Conservation (phyloP, 2,329 filamentous ascomycete genomes). For the Fusarium graminum region DNA sequence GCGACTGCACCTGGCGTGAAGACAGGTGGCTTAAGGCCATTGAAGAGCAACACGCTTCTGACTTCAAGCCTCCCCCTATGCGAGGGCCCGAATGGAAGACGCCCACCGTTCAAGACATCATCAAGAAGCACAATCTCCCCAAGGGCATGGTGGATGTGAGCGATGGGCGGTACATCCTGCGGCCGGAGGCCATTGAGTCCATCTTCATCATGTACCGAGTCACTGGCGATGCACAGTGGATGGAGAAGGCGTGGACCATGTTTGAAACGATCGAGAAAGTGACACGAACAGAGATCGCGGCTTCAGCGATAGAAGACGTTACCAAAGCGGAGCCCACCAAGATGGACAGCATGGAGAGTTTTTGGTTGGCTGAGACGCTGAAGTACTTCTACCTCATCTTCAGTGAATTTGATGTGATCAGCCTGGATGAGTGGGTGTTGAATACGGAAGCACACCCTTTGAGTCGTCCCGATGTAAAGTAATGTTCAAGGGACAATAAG, state of each 20-base stretch:
- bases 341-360: slow-evolving; percentile 78
- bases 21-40: slow-evolving; percentile 49
- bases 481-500: slow-evolving; percentile 7
- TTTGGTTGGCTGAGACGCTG: slow-evolving; percentile 78
- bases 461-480: slow-evolving; percentile 41
- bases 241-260: slow-evolving; percentile 80
- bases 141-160: slow-evolving; percentile 68
- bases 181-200: slow-evolving; percentile 83
- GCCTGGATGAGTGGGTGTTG: slow-evolving; percentile 72
- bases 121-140: slow-evolving; percentile 56
- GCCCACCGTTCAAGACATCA: slow-evolving; percentile 44
- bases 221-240: slow-evolving; percentile 74
- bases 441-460: slow-evolving; percentile 70
- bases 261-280: slow-evolving; percentile 72
- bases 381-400: slow-evolving; percentile 77
- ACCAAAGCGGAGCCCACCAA: slow-evolving; percentile 50
- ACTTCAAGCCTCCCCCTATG: slow-evolving; percentile 44
- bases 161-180: slow-evolving; percentile 73
- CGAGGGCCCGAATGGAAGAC: slow-evolving; percentile 43
- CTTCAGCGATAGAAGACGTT: slow-evolving; percentile 76
- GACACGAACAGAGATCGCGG: slow-evolving; percentile 72
- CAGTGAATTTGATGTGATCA: slow-evolving; percentile 68
- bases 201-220: slow-evolving; percentile 83
- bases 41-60: slow-evolving; percentile 43
- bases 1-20: slow-evolving; percentile 55